Base-by-base conservation (phyloP, 768 basidiomycete species). In the Rhodotorula sphaerocarpa region DNA sequence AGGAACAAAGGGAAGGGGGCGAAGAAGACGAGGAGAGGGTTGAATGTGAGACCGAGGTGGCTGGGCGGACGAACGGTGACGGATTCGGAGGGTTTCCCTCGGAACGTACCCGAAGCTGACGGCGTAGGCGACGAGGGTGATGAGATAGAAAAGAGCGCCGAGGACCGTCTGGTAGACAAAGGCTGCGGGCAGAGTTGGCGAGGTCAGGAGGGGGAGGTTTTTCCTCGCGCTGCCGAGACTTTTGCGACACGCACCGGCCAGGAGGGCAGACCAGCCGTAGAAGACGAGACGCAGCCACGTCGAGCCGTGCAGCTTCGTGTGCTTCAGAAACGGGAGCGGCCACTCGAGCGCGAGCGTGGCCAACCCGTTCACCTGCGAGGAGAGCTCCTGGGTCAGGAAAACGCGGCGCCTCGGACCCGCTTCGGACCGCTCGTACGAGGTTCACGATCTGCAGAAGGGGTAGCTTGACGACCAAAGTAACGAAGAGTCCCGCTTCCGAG, bases 121-220 rank as follows among this genome's bases (percentile, higher is more conserved):
- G 20, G 76, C 75, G 70, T 89, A 93, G 71, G 84, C 84, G 58
- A 79, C 65, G 30, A 81, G 78, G 23, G 87, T 86, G 70, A 89
- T 80, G 53, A 88, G 71, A 28, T 87, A 88, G 80, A 83, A 95
- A 53, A 92, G 75, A 18, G 85, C 84, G 31, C 83, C 85, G 71
- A 90, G 90, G 39, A 87, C 86, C 46, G 89, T 90, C 88, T 91
- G 61, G n/a, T 51, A 64, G 41, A 51, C 44, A 52, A 42, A 27
- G 30, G 52, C 57, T 65, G 53, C 53, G 14, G 12, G 16, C n/a
- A 59, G 34, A 33, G 30, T 46, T 39, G 31, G 10, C 23, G 30
- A 23, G 5, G 30, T 7, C 33, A 10, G 31, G 42, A 5, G 47
- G 25, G 60, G 14, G 42, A 12, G 23, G 11, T 20, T 31, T n/a